Evolutionary conservation across 192 early-diverging fungal genomes (phyloP), one percentile per base, ranked within the genome.

Genomic region (Rhizophagus sp.): DNA sequence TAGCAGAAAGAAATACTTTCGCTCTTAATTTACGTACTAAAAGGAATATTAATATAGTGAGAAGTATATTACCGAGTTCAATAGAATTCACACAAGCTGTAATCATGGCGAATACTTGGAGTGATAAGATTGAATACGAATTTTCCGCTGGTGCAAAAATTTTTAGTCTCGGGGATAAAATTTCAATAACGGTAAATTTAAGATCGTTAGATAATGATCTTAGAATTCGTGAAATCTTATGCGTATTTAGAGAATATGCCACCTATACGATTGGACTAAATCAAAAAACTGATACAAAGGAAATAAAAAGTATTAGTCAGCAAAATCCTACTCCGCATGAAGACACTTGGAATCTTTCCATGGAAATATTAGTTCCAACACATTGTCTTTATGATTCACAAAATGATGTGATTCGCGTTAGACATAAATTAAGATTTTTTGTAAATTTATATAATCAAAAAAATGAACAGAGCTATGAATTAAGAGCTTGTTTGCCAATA

Each of bases 241-340:
- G 85, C 62, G 71, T 83, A 10, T 80, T 92, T 67, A 90, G 89
- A 34, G 91, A 92, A 81, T 90, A 88, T 61, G 74, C 84, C 30
- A 83, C 88, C 9, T 89, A 85, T 71, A 79, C 79, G 1, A 62
- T 52, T 0, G 84, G 80, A 24, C 70, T 75, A 3, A 61, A 81
- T 2, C 5, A 41, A 13, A 82, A 76, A 33, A 71, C 64, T 2
- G 62, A 80, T 17, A 13, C 65, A 8, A 73, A 62, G 27, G 33
- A 74, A 9, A 13, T 85, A 3, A 78, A 17, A 13, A 19, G 61
- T 65, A 39, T 27, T 47, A 72, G 24, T 8, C 49, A 8, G 10
- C 17, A 7, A 9, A 12, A 30, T 30, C 30, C 30, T 30, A 1
- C 30, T 30, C 30, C 30, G 30, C 30, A 30, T 13, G 75, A 33